These are phyloP conservation scores for Botrytis byssoidea DNA, from an alignment of 2,329 filamentous ascomycete species.

Conservation along the genomic window DNA sequence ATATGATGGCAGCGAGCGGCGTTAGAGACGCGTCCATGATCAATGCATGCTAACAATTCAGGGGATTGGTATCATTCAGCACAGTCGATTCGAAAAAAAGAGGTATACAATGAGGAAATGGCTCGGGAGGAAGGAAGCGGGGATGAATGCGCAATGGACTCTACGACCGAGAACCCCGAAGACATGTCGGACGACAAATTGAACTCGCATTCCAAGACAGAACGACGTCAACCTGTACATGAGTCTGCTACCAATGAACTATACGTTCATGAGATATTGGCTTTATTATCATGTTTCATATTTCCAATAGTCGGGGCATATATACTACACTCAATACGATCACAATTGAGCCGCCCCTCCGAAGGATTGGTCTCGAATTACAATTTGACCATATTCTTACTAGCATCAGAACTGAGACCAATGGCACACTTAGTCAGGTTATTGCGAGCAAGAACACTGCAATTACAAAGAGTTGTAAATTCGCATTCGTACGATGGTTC, in stretches of 20 bases:
- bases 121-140: slow-evolving; percentile 47
- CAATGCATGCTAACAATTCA: slow-evolving; percentile 21
- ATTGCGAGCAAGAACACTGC: slow-evolving; percentile 73
- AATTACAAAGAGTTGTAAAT: slow-evolving; percentile 73
- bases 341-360: slow-evolving; percentile 76
- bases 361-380: slow-evolving; percentile 89
- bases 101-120: slow-evolving; percentile 44
- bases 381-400: slow-evolving; percentile 86
- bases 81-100: slow-evolving; percentile 57
- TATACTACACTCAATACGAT: slow-evolving; percentile 76
- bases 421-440: slow-evolving; percentile 79
- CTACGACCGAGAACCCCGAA: slow-evolving; percentile 35
- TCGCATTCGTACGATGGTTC: slow-evolving; percentile 48
- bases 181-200: slow-evolving; percentile 24
- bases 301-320: slow-evolving; percentile 79
- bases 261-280: slow-evolving; percentile 70
- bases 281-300: slow-evolving; percentile 74
- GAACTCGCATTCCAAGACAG: slow-evolving; percentile 28
- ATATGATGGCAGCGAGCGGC: background rate
- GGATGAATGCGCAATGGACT: slow-evolving; percentile 40
- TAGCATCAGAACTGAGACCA: slow-evolving; percentile 83
- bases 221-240: slow-evolving; percentile 29
- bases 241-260: slow-evolving; percentile 59
- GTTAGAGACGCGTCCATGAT: too few species aligned
- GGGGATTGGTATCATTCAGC: slow-evolving; percentile 75